These are phyloP conservation scores for Simmondsia chinensis DNA, from an alignment of 148 eudicot species.

Conservation along the genomic window DNA sequence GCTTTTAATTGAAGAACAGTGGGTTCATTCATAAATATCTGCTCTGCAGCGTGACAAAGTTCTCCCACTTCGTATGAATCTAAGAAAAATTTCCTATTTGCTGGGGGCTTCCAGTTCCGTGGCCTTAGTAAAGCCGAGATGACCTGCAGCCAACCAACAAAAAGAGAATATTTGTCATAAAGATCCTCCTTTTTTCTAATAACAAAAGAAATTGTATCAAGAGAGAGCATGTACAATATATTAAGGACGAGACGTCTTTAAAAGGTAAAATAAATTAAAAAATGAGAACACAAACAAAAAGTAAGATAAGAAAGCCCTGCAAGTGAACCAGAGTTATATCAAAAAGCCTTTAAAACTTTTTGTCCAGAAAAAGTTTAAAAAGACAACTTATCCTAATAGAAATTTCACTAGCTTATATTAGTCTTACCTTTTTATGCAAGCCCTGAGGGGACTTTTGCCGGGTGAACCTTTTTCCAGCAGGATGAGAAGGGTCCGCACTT, in stretches of 20 bases:
- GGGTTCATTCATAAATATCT: conserved; percentile 86
- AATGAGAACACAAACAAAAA: no score
- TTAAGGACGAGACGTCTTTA: no score
- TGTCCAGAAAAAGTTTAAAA: no score
- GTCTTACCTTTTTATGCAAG: conserved; percentile 93
- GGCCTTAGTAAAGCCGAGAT: conserved; percentile 86
- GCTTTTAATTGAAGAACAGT: conserved; percentile 97
- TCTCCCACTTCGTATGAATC: conserved; percentile 96
- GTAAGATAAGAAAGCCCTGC: no score
- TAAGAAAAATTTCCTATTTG: conserved; percentile 81
- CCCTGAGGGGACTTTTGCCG: conserved; percentile 92
- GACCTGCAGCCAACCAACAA: conserved; percentile 32
- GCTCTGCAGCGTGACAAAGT: conserved; percentile 97
- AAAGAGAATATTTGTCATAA: not conserved
- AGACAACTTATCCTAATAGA: no score
- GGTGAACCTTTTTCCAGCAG: conserved; percentile 47
- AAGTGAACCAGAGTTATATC: no score
- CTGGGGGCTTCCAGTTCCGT: conserved; percentile 89
- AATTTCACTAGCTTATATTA: no score
- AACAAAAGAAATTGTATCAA: no score
- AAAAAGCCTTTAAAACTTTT: no score
- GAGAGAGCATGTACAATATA: no score
- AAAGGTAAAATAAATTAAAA: no score
- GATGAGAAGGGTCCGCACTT: conserved; percentile 45
- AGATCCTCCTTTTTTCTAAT: no score